Conservation (phyloP, 257 asterid genomes). For the Ballota nigra region DNA sequence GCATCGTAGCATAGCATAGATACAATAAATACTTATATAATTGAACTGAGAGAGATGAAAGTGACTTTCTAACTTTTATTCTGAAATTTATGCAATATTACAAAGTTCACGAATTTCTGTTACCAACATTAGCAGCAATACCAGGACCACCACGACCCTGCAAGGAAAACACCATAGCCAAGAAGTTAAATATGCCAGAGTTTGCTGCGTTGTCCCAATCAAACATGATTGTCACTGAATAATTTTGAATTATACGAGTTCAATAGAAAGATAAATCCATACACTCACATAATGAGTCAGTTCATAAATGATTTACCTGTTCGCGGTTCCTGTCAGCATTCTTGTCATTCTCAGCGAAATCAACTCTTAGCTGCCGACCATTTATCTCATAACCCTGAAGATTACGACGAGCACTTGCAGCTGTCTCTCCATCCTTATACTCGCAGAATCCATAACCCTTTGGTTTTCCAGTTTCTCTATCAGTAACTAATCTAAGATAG, state of each 20-base stretch:
- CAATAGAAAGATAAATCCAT: neutral
- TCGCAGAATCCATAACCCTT: conserved; percentile 98
- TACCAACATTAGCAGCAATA: conserved; percentile 60
- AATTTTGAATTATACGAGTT: neutral
- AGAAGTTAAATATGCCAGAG: neutral
- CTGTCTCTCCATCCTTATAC: conserved; percentile 96
- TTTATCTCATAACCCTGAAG: conserved; percentile 89
- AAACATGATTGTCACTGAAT: neutral
- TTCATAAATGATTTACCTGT: conserved; percentile 49
- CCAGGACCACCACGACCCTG: conserved; percentile 97
- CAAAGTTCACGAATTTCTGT: conserved; percentile 26
- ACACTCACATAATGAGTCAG: conserved; percentile 11
- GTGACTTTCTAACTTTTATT: conserved; percentile 2
- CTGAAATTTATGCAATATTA: conserved; percentile 8
- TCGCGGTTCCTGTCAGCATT: conserved; percentile 72
- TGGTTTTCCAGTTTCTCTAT: conserved; percentile 96
- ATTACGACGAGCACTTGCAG: conserved; percentile 93
- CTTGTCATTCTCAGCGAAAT: conserved; percentile 94
- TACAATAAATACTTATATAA: neutral
- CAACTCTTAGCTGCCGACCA: conserved; percentile 94
- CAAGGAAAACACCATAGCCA: conserved; percentile 28
- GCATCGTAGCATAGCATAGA: conserved; percentile 15
- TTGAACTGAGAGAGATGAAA: neutral
- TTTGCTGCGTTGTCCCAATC: neutral
- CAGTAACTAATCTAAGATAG: conserved; percentile 69